These are phyloP conservation scores for Barnettozyma siamensis DNA, from an alignment of 805 yeast genomes.

Conservation along the genomic window DNA sequence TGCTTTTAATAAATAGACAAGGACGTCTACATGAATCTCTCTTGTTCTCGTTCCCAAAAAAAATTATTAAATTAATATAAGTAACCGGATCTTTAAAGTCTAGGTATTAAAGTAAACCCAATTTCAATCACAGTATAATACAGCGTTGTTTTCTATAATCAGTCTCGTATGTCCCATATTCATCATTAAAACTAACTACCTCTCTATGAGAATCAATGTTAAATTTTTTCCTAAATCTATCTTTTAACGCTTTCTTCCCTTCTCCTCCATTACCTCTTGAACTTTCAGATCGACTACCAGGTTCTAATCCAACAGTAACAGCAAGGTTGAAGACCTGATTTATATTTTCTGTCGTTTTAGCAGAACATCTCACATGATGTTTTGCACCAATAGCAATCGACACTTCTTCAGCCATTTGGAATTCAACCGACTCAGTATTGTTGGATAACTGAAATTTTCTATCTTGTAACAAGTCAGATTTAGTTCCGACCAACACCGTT, in stretches of 20 bases:
- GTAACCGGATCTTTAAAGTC: too few species aligned
- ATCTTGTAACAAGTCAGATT: constrained; percentile 49
- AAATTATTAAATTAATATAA: too few species aligned
- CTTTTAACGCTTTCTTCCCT: constrained; percentile 3
- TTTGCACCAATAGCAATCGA: constrained; percentile 62
- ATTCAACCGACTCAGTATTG: constrained; percentile 38
- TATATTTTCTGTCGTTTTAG: constrained; percentile 63
- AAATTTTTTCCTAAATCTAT: constrained; percentile 2
- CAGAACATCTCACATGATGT: constrained; percentile 75
- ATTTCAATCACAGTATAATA: constrained; percentile 7
- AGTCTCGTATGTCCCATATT: constrained; percentile 1
- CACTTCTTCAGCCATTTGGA: constrained; percentile 27
- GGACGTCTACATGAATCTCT: too few species aligned
- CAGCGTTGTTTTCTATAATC: constrained; percentile 9
- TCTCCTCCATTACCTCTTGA: neutral
- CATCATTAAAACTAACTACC: constrained; percentile 14
- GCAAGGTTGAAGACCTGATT: constrained; percentile 63
- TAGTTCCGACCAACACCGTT: constrained; percentile 74
- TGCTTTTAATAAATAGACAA: too few species aligned
- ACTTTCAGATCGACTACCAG: too few species aligned
- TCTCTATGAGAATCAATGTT: constrained; percentile 6
- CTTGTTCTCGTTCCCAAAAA: too few species aligned
- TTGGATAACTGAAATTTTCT: constrained; percentile 1
- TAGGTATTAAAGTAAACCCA: too few species aligned
- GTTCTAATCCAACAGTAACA: constrained; percentile 23